Evolutionary conservation across 2,329 filamentous ascomycete genomes (phyloP), one percentile per base, ranked within the genome.

Genomic region (Diaporthe sp.): DNA sequence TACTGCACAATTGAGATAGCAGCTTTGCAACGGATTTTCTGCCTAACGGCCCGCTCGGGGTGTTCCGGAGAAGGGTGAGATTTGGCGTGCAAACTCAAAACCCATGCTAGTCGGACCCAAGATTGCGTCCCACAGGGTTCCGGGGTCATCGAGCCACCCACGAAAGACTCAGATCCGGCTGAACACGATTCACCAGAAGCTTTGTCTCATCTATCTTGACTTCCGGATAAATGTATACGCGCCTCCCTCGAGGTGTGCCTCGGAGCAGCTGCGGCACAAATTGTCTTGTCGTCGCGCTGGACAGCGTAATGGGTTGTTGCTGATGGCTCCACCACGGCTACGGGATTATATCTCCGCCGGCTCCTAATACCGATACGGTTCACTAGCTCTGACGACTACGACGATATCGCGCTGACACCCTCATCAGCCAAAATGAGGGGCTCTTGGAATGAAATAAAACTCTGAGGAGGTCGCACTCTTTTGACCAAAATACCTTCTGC

Each of bases 311-410:
- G 42, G 1, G 5, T 17, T 19, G 60, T 44, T 49, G 42, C 17
- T 6, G 25, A 19, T 34, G 28, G 31, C 19, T 39, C 44, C 62
- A 68, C 31, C 28, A 39, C 7, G 25, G 46, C 28, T 10, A 31
- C 46, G 62, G 31, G 28, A 49, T n/a, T 25, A 68, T 51, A 17
- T 67, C 62, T 65, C 62, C 25, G 44, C 62, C 62, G 31, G 13
- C 10, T 34, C 44, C 34, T 53, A 51, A 37, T 8, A 5, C 44
- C 44, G 12, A 67, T 51, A 37, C 28, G 15, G 42, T 68, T 49
- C 46, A 51, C 62, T 53, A 51, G 62, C 31, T 68, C 25, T 15
- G 4, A 25, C 19, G 1, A 25, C 22, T 10, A 19, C 22, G 13
- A n/a, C 13, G 3, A n/a, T 25, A 3, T 53, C 12, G 31, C 13